phyloP scores from a whole-genome alignment of 2,329 filamentous ascomycete genomes.

The Microdochium nivale region DNA sequence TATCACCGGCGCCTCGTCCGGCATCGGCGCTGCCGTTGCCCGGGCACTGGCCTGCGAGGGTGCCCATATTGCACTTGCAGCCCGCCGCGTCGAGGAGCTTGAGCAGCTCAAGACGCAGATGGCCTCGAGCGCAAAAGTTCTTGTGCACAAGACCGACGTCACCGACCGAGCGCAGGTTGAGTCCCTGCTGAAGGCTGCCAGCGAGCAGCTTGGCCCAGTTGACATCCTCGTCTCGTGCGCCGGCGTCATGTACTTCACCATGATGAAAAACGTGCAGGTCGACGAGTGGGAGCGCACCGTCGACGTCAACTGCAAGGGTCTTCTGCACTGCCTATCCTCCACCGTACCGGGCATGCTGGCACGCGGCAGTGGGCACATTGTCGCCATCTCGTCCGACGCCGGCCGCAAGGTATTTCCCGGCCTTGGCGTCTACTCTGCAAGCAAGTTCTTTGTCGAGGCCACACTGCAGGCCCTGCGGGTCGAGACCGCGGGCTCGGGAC shows the following conservation, averaged over 20 bases:
- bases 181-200: conserved; percentile 50
- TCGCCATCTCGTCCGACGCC: conserved; percentile 75
- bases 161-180: conserved; percentile 59
- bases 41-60: conserved; percentile 61
- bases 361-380: conserved; percentile 62
- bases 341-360: conserved; percentile 64
- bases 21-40: conserved; percentile 70
- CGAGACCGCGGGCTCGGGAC: conserved; percentile 65
- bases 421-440: conserved; percentile 72
- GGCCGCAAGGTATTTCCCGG: conserved; percentile 77
- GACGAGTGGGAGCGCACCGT: conserved; percentile 78
- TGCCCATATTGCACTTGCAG: conserved; percentile 62
- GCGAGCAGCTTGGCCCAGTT: conserved; percentile 57
- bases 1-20: conserved; percentile 71
- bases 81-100: conserved; percentile 60
- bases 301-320: conserved; percentile 79
- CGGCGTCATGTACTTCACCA: conserved; percentile 82
- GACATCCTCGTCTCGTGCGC: conserved; percentile 76
- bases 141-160: conserved; percentile 65
- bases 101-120: conserved; percentile 58
- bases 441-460: conserved; percentile 80
- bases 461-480: conserved; percentile 67
- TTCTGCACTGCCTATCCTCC: conserved; percentile 63
- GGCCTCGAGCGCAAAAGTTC: conserved; percentile 50
- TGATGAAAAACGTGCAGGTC: conserved; percentile 69